Evolutionary conservation across 352 stramenopile genomes (phyloP).

Genomic region (Phytophthora macrochlamydospora): DNA sequence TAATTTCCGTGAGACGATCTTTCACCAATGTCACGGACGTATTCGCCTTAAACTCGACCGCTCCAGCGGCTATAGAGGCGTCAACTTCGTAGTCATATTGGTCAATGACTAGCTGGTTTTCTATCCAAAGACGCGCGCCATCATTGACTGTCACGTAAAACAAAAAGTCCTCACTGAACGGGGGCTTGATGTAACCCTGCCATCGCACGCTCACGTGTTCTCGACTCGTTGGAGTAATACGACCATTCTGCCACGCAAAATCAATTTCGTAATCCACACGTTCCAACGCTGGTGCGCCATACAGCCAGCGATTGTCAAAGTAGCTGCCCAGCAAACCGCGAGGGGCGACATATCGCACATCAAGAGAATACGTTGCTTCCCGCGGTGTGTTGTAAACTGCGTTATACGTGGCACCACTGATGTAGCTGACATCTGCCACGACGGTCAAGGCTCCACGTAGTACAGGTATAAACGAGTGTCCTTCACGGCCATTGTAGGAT

Average conservation of each 20-base stretch:
- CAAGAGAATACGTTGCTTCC: constrained; percentile 86
- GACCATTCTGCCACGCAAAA: constrained; percentile 90
- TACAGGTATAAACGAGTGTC: constrained; percentile 72
- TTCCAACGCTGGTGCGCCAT: constrained; percentile 79
- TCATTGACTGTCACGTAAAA: constrained; percentile 92
- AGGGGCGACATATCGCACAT: constrained; percentile 72
- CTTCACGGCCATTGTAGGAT: constrained; percentile 56
- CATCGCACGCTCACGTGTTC: constrained; percentile 96
- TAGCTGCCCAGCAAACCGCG: constrained; percentile 92
- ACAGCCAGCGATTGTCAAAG: constrained; percentile 97
- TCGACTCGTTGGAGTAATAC: constrained; percentile 90
- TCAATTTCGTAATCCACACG: constrained; percentile 90
- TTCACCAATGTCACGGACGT: constrained; percentile 61
- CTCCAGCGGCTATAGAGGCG: constrained; percentile 25
- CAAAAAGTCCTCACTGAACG: constrained; percentile 89
- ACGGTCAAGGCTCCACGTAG: constrained; percentile 58
- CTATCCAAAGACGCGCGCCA: constrained; percentile 86
- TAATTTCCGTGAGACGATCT: constrained; percentile 82
- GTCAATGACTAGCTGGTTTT: constrained; percentile 51
- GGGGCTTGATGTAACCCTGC: constrained; percentile 91
- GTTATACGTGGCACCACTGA: constrained; percentile 78
- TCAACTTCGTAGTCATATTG: constrained; percentile 58
- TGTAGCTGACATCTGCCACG: constrained; percentile 67
- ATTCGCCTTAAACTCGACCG: constrained; percentile 45
- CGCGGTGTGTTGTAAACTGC: constrained; percentile 90